A percentile compares a stretch with the other conserved stretches of the same genome.
phyloP scores from a whole-genome alignment of 129 eudicot species.

The Pulicaria dysenterica region DNA sequence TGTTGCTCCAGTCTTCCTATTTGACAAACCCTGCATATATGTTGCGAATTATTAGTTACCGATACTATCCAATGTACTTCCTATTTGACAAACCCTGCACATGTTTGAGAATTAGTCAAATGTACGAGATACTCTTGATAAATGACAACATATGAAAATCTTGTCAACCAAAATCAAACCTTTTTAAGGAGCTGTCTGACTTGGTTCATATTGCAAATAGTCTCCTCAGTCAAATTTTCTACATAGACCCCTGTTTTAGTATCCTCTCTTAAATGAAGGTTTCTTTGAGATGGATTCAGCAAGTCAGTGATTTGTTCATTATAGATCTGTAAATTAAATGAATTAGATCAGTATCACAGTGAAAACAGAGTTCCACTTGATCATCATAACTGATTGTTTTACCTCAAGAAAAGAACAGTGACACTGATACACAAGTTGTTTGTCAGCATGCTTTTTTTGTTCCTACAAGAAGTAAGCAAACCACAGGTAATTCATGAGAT shows the following conservation, averaged over 20 bases:
- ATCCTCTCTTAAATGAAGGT: conserved; percentile 93
- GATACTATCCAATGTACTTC: background rate
- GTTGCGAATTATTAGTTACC: background rate
- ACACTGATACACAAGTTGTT: conserved; percentile 82
- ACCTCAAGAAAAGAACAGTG: conserved; percentile 99
- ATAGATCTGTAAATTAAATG: conserved; percentile 66
- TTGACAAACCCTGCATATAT: conserved; percentile 73
- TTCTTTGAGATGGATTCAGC: conserved; percentile 78
- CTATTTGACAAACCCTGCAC: background rate
- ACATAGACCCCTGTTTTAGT: conserved; percentile 90
- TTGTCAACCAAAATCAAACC: conserved; percentile 42
- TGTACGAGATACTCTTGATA: background rate
- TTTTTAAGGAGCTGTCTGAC: conserved; percentile 75
- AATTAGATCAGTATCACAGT: conserved; percentile 19
- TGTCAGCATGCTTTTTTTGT: conserved; percentile 73
- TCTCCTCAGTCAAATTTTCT: conserved; percentile 82
- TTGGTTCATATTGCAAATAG: conserved; percentile 66
- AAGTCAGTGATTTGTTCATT: conserved; percentile 96
- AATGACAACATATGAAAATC: background rate
- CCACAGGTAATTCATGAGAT: conserved; percentile 10
- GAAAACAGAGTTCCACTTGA: background rate
- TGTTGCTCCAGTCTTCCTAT: conserved; percentile 85
- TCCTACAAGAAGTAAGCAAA: conserved; percentile 49
- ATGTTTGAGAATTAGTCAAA: conserved; percentile 15
- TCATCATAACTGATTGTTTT: conserved; percentile 3